Evolutionary conservation across 2,329 filamentous ascomycete species (phyloP).

Genomic region (Pseudogymnoascus sp.): DNA sequence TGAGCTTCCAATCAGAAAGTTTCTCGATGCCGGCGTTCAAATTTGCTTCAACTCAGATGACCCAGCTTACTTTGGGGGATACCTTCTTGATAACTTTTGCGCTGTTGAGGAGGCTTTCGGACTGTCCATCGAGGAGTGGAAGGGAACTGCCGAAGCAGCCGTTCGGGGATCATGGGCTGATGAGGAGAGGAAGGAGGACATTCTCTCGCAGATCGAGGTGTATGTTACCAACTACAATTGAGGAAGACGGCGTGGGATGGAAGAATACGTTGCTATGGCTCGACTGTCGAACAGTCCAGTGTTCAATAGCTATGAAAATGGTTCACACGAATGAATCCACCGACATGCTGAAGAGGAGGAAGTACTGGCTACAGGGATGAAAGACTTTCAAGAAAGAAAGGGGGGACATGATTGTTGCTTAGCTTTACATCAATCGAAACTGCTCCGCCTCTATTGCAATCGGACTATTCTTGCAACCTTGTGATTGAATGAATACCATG

Average conservation of each 20-base stretch:
- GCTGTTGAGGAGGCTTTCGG: constrained; percentile 67
- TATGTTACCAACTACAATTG: constrained; percentile 28
- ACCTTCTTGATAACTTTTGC: constrained; percentile 69
- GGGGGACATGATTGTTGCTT: neutral
- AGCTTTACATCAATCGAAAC: neutral
- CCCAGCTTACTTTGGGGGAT: constrained; percentile 59
- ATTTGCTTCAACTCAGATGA: constrained; percentile 45
- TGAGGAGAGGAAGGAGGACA: constrained; percentile 53
- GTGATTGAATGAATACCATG: neutral
- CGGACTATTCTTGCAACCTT: neutral
- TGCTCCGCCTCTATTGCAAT: neutral
- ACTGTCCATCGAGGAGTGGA: constrained; percentile 61
- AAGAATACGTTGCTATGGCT: neutral
- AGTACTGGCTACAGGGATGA: neutral
- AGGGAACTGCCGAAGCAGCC: constrained; percentile 51
- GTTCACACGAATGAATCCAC: neutral
- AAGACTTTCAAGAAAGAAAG: neutral
- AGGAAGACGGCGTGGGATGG: neutral
- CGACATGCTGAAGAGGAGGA: neutral
- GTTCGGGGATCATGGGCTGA: constrained; percentile 67
- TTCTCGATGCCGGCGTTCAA: constrained; percentile 41
- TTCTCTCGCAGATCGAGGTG: constrained; percentile 44
- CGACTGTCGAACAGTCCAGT: neutral
- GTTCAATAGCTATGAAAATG: neutral
- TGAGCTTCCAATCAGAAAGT: constrained; percentile 39